Evolutionary conservation across 176 grass and related monocot genomes (phyloP), one percentile per base, ranked within the genome.

Genomic region (Guadua angustifolia): DNA sequence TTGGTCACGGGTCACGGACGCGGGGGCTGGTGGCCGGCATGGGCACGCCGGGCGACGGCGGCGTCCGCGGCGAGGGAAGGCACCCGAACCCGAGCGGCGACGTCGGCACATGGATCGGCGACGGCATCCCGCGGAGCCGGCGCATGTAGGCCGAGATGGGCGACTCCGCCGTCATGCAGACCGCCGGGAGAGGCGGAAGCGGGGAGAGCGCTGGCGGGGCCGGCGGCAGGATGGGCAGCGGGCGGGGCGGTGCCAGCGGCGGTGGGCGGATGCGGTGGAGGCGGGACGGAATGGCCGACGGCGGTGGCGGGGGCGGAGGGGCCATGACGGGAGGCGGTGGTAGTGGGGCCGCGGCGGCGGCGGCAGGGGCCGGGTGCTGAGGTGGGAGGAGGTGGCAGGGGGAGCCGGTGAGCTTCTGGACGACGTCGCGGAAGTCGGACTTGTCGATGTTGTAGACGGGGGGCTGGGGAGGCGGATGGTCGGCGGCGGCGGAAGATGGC

Each of bases 71-170:
- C n/a, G 89, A 95, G 36, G 88, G 84, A 19, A 94, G 81, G 77
- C 96, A 99, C 6, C 96, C 91, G 79, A 92, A 94, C 14, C 96
- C 96, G 40, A 95, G 74, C 52, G 93, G 89, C 82, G 89, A 92
- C 8, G 87, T 89, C 2, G 89, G 89, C 4, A 78, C 59, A n/a
- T 83, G 79, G 79, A 90, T 83, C 66, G 88, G 89, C 76, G 86
- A 88, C 3, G 86, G 76, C 75, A 72, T 81, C 83, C 75, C 86
- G 33, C 88, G 96, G 74, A 94, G 86, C 13, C 88, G 91, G 74
- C 96, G 96, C 93, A 99, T 93, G 89, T 99, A 99, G 51, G 93
- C 91, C 25, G 96, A 99, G 80, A 99, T 95, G 25, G 96, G 96
- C 29, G 96, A 99, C 83, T 99, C 96, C 0, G 89, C 96, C 5